Base-by-base conservation (phyloP, 2,329 filamentous ascomycete genomes). In the Passalora sequoiae region DNA sequence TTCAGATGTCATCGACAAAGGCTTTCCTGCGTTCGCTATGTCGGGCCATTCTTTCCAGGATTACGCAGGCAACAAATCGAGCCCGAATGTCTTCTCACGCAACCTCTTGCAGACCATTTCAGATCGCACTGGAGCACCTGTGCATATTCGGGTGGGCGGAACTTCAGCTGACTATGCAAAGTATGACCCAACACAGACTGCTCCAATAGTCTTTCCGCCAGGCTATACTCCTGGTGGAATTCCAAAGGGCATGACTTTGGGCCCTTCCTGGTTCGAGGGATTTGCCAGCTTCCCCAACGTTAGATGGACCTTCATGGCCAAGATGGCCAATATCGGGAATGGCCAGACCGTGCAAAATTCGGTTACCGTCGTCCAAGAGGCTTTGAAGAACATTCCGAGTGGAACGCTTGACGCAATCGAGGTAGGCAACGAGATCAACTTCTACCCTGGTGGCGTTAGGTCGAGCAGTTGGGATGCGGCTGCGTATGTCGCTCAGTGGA, bases 371-470 rank as follows among this genome's bases (percentile, higher is more conserved):
- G 36, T 37, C 2, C 24, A 32, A n/a, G 38, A 46, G 20, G 44
- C 44, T 32, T 19, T 50, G 15, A 42, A 44, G 24, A 28, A 50
- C 21, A 46, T 50, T 24, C 43, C 43, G 10, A 32, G 32, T 12
- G 33, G 31, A 15, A 41, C 42, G 17, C 47, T 47, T 9, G 47
- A 50, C 17, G 43, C 47, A n/a, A 17, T 50, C 16, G 47, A 50
- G 28, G 38, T 50, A 24, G 47, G 43, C 36, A 50, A 50, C 21
- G 47, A 50, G 32, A 38, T 47, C 33, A 40, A 46, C 24, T 36
- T 24, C 8, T 50, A 50, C 21, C 32, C 38, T 3, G 24, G 38
- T 32, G 39, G 25, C 13, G 40, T 44, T 20, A 30, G 47, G 8
- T 25, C 40, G 5, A 29, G 36, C 19, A 13, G 13, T 13, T 50